Evolutionary conservation across 108 stramenopile species (phyloP), one percentile per base, ranked within the genome.

Genomic region (Cyclotella sp.): DNA sequence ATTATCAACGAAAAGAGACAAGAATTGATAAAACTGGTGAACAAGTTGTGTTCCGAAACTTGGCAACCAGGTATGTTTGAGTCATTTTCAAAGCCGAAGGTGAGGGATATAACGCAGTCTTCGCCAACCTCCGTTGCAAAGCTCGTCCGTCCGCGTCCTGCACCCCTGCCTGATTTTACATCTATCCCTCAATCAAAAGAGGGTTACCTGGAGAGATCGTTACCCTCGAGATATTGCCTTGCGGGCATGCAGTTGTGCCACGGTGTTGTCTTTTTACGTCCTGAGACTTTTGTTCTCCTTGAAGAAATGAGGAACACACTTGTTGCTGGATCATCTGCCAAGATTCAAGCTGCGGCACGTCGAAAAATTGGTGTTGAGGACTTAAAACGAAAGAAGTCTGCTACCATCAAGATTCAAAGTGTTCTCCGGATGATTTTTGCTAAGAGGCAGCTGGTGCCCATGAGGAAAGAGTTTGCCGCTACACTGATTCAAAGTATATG

Each of bases 401-500:
- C 72, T 19, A 57, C 52, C 3, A 49, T 83, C 15, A 73, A 73
- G 57, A 51, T 83, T 52, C 82, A 83, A 58, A 75, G 73, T 11
- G 57, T 77, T 15, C 15, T 63, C 43, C 58, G 82, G 44, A 83
- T 83, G 82, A 28, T 29, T 8, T 60, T 24, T 41, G 67, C 75
- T 13, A 68, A 47, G 51, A 70, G 39, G 40, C 52, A 63, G 22
- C 61, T 83, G 21, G 76, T 49, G 0, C 82, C 82, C 16, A 73
- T 64, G 57, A 49, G 68, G 45, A 43, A 54, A 39, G 82, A 83
- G 57, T 51, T 19, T 51, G 88, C 91, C 13, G 91, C 91, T 10
- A 88, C 90, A 52, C 74, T 82, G 41, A 90, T 94, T 68, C 93
- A 94, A 79, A 84, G 91, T 68, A 62, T 86, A n/a, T 64, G 85